A percentile compares a stretch with the other conserved stretches of the same genome.
Conservation (phyloP, 345 rosid genomes). For the Arabis hirsuta region DNA sequence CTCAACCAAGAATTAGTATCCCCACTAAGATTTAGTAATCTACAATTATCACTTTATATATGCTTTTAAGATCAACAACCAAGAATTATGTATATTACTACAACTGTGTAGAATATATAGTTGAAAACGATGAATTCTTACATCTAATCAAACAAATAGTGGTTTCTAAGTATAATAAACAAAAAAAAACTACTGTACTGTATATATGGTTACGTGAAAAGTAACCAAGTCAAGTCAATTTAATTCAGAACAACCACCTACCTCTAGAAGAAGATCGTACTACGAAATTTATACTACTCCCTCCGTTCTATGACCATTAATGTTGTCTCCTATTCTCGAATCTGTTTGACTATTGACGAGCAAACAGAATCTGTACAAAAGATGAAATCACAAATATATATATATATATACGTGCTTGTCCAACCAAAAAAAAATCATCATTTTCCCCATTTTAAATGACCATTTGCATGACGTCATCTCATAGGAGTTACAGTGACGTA, state of each 20-base stretch:
- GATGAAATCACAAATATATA: slow-evolving; percentile 1
- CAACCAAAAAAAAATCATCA: neutral
- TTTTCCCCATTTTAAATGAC: slow-evolving; percentile 2
- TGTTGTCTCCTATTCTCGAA: slow-evolving; percentile 15
- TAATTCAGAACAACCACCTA: no score
- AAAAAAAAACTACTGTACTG: neutral
- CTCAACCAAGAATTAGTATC: no score
- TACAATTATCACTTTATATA: no score
- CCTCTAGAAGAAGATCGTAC: no score
- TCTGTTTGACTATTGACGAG: slow-evolving; percentile 19
- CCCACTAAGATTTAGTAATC: no score
- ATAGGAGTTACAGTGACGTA: slow-evolving; percentile 2
- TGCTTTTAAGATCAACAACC: no score
- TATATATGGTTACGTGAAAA: slow-evolving; percentile 4
- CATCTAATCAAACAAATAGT: neutral
- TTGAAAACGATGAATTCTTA: no score
- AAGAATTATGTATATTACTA: no score
- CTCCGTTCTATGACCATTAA: neutral
- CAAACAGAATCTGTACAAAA: slow-evolving; percentile 11
- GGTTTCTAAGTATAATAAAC: neutral
- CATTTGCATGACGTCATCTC: slow-evolving; percentile 19
- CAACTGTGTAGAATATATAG: no score
- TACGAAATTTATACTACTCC: neutral
- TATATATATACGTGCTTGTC: neutral
- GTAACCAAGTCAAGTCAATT: neutral